Evolutionary conservation across 306 rosid species (phyloP), one percentile per base, ranked within the genome.

Genomic region (Vigna radiata): DNA sequence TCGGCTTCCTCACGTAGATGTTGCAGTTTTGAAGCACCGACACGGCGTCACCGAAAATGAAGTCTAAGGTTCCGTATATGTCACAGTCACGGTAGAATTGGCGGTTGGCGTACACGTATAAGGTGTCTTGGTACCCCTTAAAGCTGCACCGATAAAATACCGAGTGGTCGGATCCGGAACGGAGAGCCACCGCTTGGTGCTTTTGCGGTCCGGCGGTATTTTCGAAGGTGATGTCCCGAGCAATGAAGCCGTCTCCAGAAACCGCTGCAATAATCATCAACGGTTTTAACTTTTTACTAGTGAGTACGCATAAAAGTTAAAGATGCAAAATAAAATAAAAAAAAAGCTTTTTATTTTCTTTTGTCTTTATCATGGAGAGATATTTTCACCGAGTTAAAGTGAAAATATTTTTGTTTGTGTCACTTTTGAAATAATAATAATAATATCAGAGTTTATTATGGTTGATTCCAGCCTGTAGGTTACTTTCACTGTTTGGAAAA

Each of bases 11-110:
- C 1, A 73, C 87, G 58, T 65, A 82, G 78, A 94, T 86, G 82
- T 89, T 87, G 76, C 93, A 90, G 75, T 83, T 89, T 48, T 94
- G 98, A 56, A 94, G 59, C 13, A 94, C 79, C 0, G 68, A 74
- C 0, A 21, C 81, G 0, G 90, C 91, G 75, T 91, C 87, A 2
- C 97, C 96, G 31, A 79, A 91, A 19, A 94, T 88, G 89, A 94
- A 88, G 79, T 94, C 97, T 0, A 90, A 2, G 17, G 98, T 91
- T 67, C 98, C 98, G 58, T 89, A 83, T 12, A 91, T 72, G 63
- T 88, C 65, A 8, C 98, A 94, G 7, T 91, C 97, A 0, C 97
- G 94, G 83, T 89, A 94, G 89, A 94, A 94, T 48, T 94, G 98
- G 23, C 96, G 94, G 7, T 79, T 82, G 6, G 94, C 49, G 77